Percentiles rank a stretch among this genome's conserved stretches.
Conservation (phyloP, 176 grass and related monocot genomes). For the Ensete ventricosum region DNA sequence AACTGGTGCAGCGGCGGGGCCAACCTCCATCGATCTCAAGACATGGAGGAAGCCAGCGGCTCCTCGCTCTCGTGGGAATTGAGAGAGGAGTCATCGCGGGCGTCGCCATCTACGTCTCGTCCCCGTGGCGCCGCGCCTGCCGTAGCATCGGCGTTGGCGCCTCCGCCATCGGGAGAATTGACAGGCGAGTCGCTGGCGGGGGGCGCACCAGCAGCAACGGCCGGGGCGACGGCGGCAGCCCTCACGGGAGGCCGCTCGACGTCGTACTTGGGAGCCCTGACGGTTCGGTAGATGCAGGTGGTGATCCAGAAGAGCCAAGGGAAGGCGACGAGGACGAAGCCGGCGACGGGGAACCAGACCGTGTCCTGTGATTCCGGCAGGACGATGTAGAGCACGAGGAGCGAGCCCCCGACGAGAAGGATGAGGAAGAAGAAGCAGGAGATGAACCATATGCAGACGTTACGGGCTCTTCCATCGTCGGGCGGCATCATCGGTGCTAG, state of each 20-base stretch:
- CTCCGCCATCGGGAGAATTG: slow-evolving; percentile 1
- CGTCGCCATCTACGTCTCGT: not conserved
- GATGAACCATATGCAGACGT: slow-evolving; percentile 35
- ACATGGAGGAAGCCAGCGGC: slow-evolving; percentile 42
- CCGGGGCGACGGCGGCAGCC: not conserved
- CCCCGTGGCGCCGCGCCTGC: not conserved
- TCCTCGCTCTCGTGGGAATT: slow-evolving; percentile 52
- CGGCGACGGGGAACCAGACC: slow-evolving; percentile 34
- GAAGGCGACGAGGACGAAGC: slow-evolving; percentile 36
- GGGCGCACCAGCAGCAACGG: not conserved
- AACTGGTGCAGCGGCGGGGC: too few species aligned
- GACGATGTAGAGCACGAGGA: slow-evolving; percentile 37
- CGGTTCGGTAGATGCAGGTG: not conserved
- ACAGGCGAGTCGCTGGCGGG: slow-evolving; percentile 19
- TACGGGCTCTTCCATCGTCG: not conserved
- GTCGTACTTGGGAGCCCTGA: not conserved
- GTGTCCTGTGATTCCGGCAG: slow-evolving; percentile 31
- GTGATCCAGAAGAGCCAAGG: slow-evolving; percentile 60
- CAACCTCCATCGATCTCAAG: slow-evolving; percentile 4
- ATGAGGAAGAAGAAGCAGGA: slow-evolving; percentile 31
- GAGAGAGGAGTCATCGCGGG: slow-evolving; percentile 27
- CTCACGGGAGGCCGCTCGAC: not conserved
- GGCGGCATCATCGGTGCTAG: not conserved
- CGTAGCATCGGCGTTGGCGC: not conserved
- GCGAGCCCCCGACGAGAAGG: slow-evolving; percentile 40